A percentile compares a stretch with the other conserved stretches of the same genome.
These are phyloP conservation scores for Gnomoniopsis sp. DNA, from an alignment of 2,329 filamentous ascomycete species.

Conservation along the genomic window DNA sequence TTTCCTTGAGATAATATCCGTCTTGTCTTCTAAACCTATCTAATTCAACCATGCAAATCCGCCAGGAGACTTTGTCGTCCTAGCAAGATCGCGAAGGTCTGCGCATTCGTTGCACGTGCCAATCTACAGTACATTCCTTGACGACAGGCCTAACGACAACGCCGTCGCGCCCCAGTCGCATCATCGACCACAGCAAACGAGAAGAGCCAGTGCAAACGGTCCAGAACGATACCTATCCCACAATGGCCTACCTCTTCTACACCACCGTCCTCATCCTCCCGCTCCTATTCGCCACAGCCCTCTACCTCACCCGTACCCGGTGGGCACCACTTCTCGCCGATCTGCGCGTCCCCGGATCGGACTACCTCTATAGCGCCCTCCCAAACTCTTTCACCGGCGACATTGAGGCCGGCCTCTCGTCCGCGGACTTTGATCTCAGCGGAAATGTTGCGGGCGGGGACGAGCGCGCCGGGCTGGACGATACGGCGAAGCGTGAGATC, in stretches of 20 bases:
- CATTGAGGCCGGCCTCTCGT: slow-evolving; percentile 82
- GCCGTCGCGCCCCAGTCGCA: background rate
- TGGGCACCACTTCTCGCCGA: slow-evolving; percentile 66
- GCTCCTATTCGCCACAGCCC: slow-evolving; percentile 66
- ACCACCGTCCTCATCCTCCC: slow-evolving; percentile 64
- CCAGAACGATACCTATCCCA: slow-evolving; percentile 21
- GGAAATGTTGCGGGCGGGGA: slow-evolving; percentile 80
- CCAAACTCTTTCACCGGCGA: slow-evolving; percentile 77
- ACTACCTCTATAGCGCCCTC: slow-evolving; percentile 73
- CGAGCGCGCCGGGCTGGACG: slow-evolving; percentile 75
- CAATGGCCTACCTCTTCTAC: slow-evolving; percentile 81
- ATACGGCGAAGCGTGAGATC: slow-evolving; percentile 75
- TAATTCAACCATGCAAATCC: background rate
- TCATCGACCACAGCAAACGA: background rate
- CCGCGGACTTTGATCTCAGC: slow-evolving; percentile 76
- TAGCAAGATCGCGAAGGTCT: slow-evolving; percentile 4
- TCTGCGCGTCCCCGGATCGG: slow-evolving; percentile 47
- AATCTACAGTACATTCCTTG: slow-evolving; percentile 2
- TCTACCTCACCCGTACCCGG: slow-evolving; percentile 75
- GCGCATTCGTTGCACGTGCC: slow-evolving; percentile 1
- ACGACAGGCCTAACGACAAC: background rate
- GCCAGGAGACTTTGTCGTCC: slow-evolving; percentile 2
- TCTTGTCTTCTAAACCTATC: background rate
- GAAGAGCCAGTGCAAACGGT: background rate
- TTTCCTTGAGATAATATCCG: background rate